These are phyloP conservation scores for bread wheat (Triticum aestivum) DNA, from an alignment of 176 grass and related monocot species.

Conservation along the genomic window DNA sequence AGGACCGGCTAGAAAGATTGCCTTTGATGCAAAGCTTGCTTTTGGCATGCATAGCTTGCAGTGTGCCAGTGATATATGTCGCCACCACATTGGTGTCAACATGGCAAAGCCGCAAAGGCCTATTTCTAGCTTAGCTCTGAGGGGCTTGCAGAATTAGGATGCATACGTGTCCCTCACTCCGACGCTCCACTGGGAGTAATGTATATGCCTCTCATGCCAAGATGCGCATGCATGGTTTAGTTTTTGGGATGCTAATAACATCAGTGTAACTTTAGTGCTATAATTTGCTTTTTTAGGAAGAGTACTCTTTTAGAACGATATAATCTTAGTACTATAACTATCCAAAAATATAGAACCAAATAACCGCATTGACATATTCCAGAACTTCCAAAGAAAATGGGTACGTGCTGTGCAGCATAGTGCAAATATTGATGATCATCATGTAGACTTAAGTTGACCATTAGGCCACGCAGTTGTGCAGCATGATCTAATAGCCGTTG, in stretches of 20 bases:
- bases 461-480: neutral
- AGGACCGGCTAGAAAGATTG: neutral
- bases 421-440: neutral
- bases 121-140: neutral
- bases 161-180: neutral
- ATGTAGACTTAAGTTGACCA: neutral
- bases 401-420: neutral
- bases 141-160: neutral
- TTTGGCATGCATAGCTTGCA: neutral
- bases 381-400: neutral
- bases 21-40: conserved; percentile 1
- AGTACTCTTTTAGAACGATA: too few relatives aligned
- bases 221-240: too few relatives aligned
- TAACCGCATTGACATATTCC: too few relatives aligned
- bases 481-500: conserved; percentile 1
- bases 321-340: too few relatives aligned
- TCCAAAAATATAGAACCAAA: neutral
- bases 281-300: too few relatives aligned
- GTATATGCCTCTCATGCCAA: too few relatives aligned
- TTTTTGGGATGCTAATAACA: neutral
- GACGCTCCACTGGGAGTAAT: too few relatives aligned
- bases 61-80: neutral
- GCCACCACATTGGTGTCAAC: neutral
- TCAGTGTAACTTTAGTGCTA: neutral
- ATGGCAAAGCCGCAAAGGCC: neutral